phyloP scores from a whole-genome alignment of 1,139 yeast species.

The Hyphopichia burtonii region DNA sequence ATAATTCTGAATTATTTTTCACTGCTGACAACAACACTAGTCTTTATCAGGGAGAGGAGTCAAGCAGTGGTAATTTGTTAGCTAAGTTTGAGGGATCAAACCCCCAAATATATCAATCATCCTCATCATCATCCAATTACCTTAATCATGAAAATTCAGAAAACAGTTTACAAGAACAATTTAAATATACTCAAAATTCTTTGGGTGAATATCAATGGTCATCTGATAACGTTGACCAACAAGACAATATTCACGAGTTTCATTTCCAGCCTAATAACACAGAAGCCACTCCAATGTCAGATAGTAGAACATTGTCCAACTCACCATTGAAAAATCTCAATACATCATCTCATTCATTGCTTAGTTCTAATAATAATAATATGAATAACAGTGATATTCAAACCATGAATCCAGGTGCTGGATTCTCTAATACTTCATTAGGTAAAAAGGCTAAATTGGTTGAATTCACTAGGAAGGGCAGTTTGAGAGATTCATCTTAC shows the following conservation, averaged over 20 bases:
- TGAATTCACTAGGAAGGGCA: conserved; percentile 51
- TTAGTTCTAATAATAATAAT: neutral
- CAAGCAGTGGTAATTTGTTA: conserved; percentile 17
- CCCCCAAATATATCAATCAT: conserved; percentile 2
- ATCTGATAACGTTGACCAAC: conserved; percentile 7
- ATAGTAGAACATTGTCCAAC: conserved; percentile 3
- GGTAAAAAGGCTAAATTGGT: conserved; percentile 45
- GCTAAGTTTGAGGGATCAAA: conserved; percentile 20
- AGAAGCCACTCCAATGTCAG: conserved; percentile 3
- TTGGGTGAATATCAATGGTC: conserved; percentile 32
- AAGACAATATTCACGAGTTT: neutral
- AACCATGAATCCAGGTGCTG: conserved; percentile 9
- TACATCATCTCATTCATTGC: conserved; percentile 18
- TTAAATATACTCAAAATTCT: conserved; percentile 25
- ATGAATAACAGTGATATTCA: conserved; percentile 10
- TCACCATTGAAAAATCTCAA: conserved; percentile 13
- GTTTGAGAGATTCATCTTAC: conserved; percentile 37
- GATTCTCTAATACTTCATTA: conserved; percentile 17
- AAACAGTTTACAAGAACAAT: conserved; percentile 21
- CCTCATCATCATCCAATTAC: conserved; percentile 2
- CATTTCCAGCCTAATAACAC: conserved; percentile 6
- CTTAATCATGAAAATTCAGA: conserved; percentile 9
- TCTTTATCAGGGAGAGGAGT: conserved; percentile 4
- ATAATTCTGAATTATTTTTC: conserved; percentile 9
- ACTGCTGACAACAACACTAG: conserved; percentile 4